Conservation (phyloP, 1,284 basidiomycete species). For the Rhodotorula sp. region DNA sequence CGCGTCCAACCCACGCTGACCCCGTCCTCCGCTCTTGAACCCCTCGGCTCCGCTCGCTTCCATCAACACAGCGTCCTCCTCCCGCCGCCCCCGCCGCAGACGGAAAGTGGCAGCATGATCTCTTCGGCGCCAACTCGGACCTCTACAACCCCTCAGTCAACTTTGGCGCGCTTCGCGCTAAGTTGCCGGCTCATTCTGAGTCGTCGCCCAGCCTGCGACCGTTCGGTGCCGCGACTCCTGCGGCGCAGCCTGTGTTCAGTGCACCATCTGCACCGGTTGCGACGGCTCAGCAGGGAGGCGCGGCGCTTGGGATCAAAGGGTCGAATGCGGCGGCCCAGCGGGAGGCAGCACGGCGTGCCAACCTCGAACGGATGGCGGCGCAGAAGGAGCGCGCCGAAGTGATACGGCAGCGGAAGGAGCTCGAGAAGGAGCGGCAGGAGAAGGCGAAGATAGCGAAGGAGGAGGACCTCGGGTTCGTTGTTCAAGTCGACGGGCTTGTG, state of each 20-base stretch:
- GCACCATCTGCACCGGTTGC: neutral
- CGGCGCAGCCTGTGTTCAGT: conserved; percentile 10
- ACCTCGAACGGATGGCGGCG: neutral
- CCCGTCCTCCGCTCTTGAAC: neutral
- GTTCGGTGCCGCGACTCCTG: conserved; percentile 28
- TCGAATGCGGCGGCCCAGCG: neutral
- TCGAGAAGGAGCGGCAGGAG: conserved; percentile 4
- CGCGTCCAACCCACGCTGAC: neutral
- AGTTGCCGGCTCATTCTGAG: neutral
- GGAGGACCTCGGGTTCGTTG: conserved; percentile 33
- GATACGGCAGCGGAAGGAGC: conserved; percentile 4
- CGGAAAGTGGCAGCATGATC: conserved; percentile 35
- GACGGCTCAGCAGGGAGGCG: neutral
- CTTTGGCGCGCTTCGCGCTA: neutral
- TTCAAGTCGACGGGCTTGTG: conserved; percentile 39
- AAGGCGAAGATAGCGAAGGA: conserved; percentile 12
- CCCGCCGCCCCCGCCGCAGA: neutral
- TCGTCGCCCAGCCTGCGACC: conserved; percentile 12
- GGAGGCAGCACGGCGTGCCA: neutral
- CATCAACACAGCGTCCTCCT: conserved; percentile 1
- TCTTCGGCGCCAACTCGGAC: conserved; percentile 18
- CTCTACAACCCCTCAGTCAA: conserved; percentile 30
- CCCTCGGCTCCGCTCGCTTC: neutral
- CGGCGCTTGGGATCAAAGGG: conserved; percentile 20
- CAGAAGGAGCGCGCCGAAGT: conserved; percentile 8